These are phyloP conservation scores for Triticum aestivum DNA, from an alignment of 176 grass and related monocot genomes.

Conservation along the genomic window IWGSC_CS_RefSeq_v2.1 NC_057812.1:547739662-547740161, in stretches of 20 bases:
- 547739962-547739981: slow-evolving; percentile 1
- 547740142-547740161: background rate
- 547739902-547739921: background rate
- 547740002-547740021: background rate
- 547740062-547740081: background rate
- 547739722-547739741: background rate
- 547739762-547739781: background rate
- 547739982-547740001: background rate
- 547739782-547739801: background rate
- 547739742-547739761: background rate
- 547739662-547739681: slow-evolving; percentile 66
- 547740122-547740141: background rate
- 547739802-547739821: background rate
- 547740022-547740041: background rate
- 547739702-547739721: slow-evolving; percentile 50
- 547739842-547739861: background rate
- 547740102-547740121: background rate
- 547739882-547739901: background rate
- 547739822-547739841: background rate
- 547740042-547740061: background rate
- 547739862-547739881: background rate
- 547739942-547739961: background rate
- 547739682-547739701: slow-evolving; percentile 89
- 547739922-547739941: background rate
- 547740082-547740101: background rate